Base-by-base conservation (phyloP, 2,329 filamentous ascomycete genomes). In the Pseudophaeomoniella oleicola region DNA sequence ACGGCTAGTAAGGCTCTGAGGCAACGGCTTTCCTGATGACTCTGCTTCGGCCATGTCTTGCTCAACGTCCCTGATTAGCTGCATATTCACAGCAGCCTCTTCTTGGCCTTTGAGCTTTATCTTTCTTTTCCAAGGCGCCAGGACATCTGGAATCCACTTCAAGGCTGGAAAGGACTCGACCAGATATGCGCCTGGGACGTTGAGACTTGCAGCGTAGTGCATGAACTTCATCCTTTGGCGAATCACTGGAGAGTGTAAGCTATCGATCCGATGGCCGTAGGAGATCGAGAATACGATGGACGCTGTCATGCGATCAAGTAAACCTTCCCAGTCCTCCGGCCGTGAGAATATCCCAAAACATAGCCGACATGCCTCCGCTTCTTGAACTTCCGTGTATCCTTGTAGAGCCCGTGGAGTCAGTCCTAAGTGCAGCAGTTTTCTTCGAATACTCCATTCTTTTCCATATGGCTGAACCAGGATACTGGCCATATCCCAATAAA, bases 211-310 rank as follows among this genome's bases (percentile, higher is more conserved):
- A 16, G 59, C 51, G 40, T 62, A 65, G 14, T 65, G 61, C 64
- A 68, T 67, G 46, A 63, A 65, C 19, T 58, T 49, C 47, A 67
- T 59, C 10, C 63, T 53, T 34, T 67, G 56, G 9, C 50, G 53
- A 31, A 68, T 64, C 9, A 67, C 57, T 27, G 55, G 44, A 2
- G 65, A 60, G 32, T 63, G 52, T 36, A 68, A 46, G 16, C 38
- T 43, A 3, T 43, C 37, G 34, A 68, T 63, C 4, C 65, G 60
- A 38, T 66, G 63, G 0, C 67, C 66, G 43, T 69, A 71, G 3
- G 64, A 57, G 3, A 69, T 62, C 4, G 59, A 64, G 41, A 69
- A 66, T 4, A 68, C 64, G 19, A 70, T 55, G 41, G 60, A 64
- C 2, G 60, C 58, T 6, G 22, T 27, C 22, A 27, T 27, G n/a